Conservation (phyloP, 306 rosid species). For the Morella rubra region DNA sequence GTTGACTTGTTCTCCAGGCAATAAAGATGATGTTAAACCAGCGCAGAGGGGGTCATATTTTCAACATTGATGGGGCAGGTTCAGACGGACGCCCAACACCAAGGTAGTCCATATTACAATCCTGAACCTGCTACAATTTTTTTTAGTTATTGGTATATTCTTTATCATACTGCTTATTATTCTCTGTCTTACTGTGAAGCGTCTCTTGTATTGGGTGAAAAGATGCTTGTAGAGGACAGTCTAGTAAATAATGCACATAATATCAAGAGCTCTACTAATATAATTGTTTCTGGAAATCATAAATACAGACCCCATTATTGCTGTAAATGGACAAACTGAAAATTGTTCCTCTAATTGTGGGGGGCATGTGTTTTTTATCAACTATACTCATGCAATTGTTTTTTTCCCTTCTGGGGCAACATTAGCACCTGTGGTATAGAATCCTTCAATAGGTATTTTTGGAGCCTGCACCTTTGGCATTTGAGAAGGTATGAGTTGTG, state of each 20-base stretch:
- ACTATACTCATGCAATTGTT: not conserved
- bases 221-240: not conserved
- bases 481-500: not conserved
- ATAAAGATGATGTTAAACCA: conserved; percentile 87
- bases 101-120: conserved; percentile 40
- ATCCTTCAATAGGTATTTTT: not conserved
- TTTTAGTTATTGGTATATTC: not conserved
- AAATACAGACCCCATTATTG: no score
- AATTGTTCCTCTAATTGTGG: not conserved
- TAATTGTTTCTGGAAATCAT: not conserved
- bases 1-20: conserved; percentile 58
- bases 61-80: conserved; percentile 98
- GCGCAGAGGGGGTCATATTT: conserved; percentile 89
- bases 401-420: not conserved
- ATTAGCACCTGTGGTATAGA: not conserved
- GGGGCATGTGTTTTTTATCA: not conserved
- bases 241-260: not conserved
- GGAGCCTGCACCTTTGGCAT: not conserved
- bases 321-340: not conserved
- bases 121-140: conserved; percentile 10
- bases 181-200: not conserved
- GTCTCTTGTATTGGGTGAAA: not conserved
- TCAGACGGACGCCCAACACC: conserved; percentile 99
- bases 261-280: not conserved
- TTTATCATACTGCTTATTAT: conserved; percentile 16